A percentile compares a stretch with the other conserved stretches of the same genome.
Evolutionary conservation across 2,329 filamentous ascomycete species (phyloP).

Genomic region (Verticillium klebahnii): DNA sequence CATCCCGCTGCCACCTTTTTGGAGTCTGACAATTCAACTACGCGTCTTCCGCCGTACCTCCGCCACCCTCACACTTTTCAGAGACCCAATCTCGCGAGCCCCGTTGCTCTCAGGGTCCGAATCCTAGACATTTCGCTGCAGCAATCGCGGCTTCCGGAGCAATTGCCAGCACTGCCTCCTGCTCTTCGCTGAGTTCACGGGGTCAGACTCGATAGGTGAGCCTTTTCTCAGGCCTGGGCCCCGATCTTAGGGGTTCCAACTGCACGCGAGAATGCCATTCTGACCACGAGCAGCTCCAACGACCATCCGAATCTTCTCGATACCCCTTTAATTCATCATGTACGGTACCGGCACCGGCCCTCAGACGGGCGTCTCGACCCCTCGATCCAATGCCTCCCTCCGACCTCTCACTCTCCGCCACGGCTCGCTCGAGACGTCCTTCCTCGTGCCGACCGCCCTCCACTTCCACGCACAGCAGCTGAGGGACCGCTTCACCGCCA

Average conservation of each 20-base stretch:
- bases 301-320: conserved; percentile 26
- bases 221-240: background rate
- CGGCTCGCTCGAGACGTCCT: conserved; percentile 92
- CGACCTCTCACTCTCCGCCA: conserved; percentile 87
- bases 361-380: conserved; percentile 95
- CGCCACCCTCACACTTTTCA: background rate
- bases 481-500: conserved; percentile 83
- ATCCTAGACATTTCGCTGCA: background rate
- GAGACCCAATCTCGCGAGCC: background rate
- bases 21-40: background rate
- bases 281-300: conserved; percentile 8
- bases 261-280: background rate
- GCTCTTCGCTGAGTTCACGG: conserved; percentile 35
- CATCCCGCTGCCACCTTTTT: background rate
- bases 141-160: background rate
- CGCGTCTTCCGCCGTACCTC: background rate
- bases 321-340: conserved; percentile 57
- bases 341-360: conserved; percentile 79
- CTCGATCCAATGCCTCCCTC: conserved; percentile 87
- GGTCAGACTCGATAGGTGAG: conserved; percentile 16
- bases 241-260: background rate
- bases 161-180: conserved; percentile 20
- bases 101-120: background rate
- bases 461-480: conserved; percentile 96
- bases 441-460: conserved; percentile 89